These are phyloP conservation scores for Epichloe festucae DNA, from an alignment of 2,329 filamentous ascomycete species.

Conservation along the genomic window DNA sequence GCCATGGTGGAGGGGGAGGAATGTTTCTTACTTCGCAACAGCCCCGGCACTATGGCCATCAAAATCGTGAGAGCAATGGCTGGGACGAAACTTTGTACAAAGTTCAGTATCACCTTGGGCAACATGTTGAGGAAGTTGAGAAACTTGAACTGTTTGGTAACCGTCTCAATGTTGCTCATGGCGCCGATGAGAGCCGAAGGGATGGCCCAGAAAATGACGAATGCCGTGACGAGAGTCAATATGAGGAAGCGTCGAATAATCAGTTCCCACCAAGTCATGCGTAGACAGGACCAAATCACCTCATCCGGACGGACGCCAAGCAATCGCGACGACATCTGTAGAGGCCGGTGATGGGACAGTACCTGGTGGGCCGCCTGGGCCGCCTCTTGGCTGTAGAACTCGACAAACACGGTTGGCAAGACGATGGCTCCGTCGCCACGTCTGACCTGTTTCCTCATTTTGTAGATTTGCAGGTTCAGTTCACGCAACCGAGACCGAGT, in stretches of 20 bases:
- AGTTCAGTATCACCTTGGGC: conserved; percentile 59
- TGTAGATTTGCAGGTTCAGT: conserved; percentile 30
- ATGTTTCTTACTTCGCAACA: conserved; percentile 49
- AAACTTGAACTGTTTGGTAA: conserved; percentile 55
- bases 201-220: conserved; percentile 79
- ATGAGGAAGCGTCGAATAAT: conserved; percentile 59
- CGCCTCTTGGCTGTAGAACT: conserved; percentile 70
- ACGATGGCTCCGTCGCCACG: conserved; percentile 54
- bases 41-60: conserved; percentile 72
- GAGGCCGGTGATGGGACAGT: conserved; percentile 71
- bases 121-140: conserved; percentile 59
- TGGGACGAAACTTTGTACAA: conserved; percentile 76
- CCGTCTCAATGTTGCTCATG: conserved; percentile 69
- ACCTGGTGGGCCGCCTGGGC: conserved; percentile 82
- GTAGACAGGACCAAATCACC: conserved; percentile 76
- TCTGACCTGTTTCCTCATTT: conserved; percentile 63
- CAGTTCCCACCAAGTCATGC: conserved; percentile 76
- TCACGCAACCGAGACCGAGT: conserved; percentile 43
- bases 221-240: conserved; percentile 55
- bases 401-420: conserved; percentile 74
- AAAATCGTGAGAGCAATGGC: conserved; percentile 66
- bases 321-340: conserved; percentile 77
- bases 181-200: conserved; percentile 68
- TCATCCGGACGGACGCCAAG: conserved; percentile 73
- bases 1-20: not conserved